Base-by-base conservation (phyloP, 1,284 basidiomycete genomes). In the Ganoderma sinense region DNA sequence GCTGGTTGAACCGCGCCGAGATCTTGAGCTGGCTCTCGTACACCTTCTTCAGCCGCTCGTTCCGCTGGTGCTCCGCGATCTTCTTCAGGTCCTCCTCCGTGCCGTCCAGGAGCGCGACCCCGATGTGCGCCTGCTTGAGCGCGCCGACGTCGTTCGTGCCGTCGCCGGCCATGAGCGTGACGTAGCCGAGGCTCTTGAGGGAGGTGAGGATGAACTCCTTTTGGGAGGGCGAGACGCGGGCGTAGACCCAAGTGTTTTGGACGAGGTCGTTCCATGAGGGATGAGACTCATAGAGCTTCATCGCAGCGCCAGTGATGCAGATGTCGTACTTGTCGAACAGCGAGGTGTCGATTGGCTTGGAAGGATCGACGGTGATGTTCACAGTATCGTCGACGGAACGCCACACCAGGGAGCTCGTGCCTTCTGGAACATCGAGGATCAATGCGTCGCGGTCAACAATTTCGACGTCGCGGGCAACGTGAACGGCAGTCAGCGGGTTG, bases 91-190 rank as follows among this genome's bases (percentile, higher is more conserved):
- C 97, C 75, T 97, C 97, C 0, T 89, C 88, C 0, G 96, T 94
- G 0, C 97, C 97, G 77, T 98, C 96, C 59, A 98, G 85, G 2
- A 98, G 85, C 0, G 97, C 97, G 23, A 98, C 94, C 73, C 97
- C 97, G 69, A 98, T 93, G 80, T 98, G 95, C 0, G 97, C 97
- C 79, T 97, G 95, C 81, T 98, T 98, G 64, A 98, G 89, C 2
- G 97, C 97, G 40, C 97, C 97, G 61, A 98, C 97, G 75, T 98
- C 97, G 80, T 98, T 98, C 20, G 97, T 98, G 48, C 97, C 97
- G 79, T 98, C 97, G 69, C 97, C 97, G 14, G 96, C 97, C 97
- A 98, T 98, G 66, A 98, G 86, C 0, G 97, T 98, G 8, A 88
- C 87, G 80, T 95, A 98, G 33, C 97, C 97, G 33, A 97, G 89